phyloP scores from a whole-genome alignment of 306 rosid genomes.

The Quercus variabilis region DNA sequence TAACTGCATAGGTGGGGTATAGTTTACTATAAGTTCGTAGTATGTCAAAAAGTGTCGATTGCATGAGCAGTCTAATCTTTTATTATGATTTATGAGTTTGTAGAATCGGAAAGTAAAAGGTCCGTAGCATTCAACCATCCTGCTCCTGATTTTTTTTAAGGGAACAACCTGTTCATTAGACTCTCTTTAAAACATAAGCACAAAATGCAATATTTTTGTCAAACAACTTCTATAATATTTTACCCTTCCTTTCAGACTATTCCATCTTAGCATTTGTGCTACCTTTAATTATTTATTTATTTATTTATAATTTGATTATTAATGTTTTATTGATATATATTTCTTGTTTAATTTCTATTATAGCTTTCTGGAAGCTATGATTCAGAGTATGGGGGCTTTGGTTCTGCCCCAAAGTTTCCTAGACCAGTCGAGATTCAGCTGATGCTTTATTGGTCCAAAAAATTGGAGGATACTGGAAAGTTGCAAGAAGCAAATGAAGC shows the following conservation, averaged over 20 bases:
- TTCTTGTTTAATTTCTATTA: slow-evolving; percentile 22
- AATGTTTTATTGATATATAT: slow-evolving; percentile 12
- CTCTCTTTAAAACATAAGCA: neutral
- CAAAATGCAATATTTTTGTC: neutral
- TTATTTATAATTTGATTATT: neutral
- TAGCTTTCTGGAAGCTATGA: slow-evolving; percentile 83
- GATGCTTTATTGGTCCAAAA: slow-evolving; percentile 78
- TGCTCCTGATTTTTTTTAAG: neutral
- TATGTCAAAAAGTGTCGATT: neutral
- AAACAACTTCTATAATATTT: neutral
- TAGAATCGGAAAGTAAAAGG: neutral
- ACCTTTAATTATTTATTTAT: neutral
- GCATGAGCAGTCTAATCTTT: neutral
- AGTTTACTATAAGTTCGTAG: neutral
- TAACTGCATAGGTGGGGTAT: neutral
- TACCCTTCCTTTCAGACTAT: neutral
- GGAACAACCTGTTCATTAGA: neutral
- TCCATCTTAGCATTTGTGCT: neutral
- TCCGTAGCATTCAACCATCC: neutral
- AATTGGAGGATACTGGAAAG: slow-evolving; percentile 60
- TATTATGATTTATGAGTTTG: neutral
- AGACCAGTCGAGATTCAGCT: slow-evolving; percentile 91
- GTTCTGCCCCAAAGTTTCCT: slow-evolving; percentile 95
- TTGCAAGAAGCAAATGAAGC: slow-evolving; percentile 41
- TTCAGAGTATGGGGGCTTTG: slow-evolving; percentile 82